Evolutionary conservation across 1,139 yeast species (phyloP), one percentile per base, ranked within the genome.

Genomic region (Hemisphaericaspora lyxosophila): DNA sequence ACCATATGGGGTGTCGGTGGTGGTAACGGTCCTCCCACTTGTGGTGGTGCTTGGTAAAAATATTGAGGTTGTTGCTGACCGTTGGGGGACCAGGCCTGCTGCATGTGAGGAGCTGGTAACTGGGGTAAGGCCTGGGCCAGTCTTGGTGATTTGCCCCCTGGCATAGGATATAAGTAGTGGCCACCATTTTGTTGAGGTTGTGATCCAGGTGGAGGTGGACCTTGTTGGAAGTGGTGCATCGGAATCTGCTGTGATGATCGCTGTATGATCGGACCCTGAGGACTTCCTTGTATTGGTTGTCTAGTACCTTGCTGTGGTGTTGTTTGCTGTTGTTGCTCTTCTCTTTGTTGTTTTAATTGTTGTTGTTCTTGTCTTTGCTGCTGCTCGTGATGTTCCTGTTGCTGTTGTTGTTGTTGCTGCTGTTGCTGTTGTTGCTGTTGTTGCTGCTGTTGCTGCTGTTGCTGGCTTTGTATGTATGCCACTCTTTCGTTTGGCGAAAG

Each of bases 401-500:
- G 35, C 23, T 38, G 41, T n/a, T 34, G 42, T 28, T 41, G 43
- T 26, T 31, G 41, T 11, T 24, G 33, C 26, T 33, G 39, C 19
- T 31, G 36, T 36, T 38, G 38, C 9, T 31, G 43, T 19, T 42
- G 42, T 28, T 39, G 38, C 15, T 33, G 38, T 12, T 33, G 36
- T 22, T 33, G 42, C 13, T 31, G 43, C 20, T 40, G 43, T 26
- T 38, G 37, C 4, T 39, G 44, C 22, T 41, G 43, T 25, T 48
- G 43, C 41, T 41, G 46, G 4, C 62, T 62, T 43, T 60, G 70
- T 25, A 67, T 62, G 34, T 60, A 57, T 5, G 69, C 67, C 30
- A 69, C 62, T 40, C 76, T 54, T 48, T 70, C 77, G 17, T 59
- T 52, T 12, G 73, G 70, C 19, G 70, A 54, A 40, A 72, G 53